These are phyloP conservation scores for Lachnellula occidentalis DNA, from an alignment of 2,329 filamentous ascomycete species.

Conservation along the genomic window DNA sequence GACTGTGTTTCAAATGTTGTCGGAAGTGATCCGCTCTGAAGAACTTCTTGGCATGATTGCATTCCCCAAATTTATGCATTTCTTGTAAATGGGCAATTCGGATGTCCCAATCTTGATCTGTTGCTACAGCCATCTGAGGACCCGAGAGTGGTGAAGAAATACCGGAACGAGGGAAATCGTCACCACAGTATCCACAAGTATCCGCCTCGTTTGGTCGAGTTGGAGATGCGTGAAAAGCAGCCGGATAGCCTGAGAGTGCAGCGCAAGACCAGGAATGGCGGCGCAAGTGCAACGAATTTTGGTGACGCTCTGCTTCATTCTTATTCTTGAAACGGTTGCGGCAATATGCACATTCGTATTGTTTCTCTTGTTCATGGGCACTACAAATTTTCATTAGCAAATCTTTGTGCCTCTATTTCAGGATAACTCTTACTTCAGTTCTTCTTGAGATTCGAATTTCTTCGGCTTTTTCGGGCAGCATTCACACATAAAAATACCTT, in stretches of 20 bases:
- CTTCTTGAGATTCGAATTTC: constrained; percentile 81
- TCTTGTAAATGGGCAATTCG: constrained; percentile 83
- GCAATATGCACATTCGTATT: constrained; percentile 90
- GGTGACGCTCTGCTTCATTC: constrained; percentile 93
- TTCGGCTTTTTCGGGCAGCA: constrained; percentile 97
- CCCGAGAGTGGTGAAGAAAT: constrained; percentile 38
- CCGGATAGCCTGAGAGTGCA: constrained; percentile 69
- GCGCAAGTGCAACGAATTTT: constrained; percentile 88
- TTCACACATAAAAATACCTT: constrained; percentile 70
- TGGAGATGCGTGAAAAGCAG: constrained; percentile 81
- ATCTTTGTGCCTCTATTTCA: not conserved
- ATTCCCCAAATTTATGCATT: constrained; percentile 94
- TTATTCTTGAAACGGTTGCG: constrained; percentile 98
- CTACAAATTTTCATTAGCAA: constrained; percentile 42
- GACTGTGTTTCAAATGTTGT: constrained; percentile 96
- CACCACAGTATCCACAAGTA: constrained; percentile 90
- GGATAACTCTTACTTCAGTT: constrained; percentile 63
- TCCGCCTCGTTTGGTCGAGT: constrained; percentile 63
- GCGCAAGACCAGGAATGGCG: constrained; percentile 97
- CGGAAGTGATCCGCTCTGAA: constrained; percentile 96
- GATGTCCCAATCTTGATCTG: constrained; percentile 81
- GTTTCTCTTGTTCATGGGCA: constrained; percentile 87
- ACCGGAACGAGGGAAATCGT: constrained; percentile 62
- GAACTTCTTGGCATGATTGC: constrained; percentile 98
- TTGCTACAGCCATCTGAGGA: constrained; percentile 43